These are phyloP conservation scores for Fusarium sacchari DNA, from an alignment of 2,329 filamentous ascomycete genomes.

Conservation along the genomic window DNA sequence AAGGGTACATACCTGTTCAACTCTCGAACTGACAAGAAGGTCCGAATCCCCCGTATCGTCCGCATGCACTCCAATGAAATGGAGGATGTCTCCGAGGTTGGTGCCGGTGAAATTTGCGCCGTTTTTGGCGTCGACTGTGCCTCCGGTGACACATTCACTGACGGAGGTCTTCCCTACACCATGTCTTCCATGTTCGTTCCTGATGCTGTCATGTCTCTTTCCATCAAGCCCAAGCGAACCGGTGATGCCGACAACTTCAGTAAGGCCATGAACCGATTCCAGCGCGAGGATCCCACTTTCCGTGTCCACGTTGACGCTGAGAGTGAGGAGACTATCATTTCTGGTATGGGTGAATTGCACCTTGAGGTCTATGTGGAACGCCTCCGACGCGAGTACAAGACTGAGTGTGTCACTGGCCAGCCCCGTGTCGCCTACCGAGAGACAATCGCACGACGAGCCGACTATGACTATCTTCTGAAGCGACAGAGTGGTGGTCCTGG, in stretches of 20 bases:
- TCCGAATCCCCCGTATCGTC: constrained; percentile 96
- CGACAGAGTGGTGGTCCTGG: constrained; percentile 96
- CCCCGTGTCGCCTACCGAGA: constrained; percentile 98
- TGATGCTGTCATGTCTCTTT: constrained; percentile 96
- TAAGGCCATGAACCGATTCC: constrained; percentile 99
- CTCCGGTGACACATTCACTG: constrained; percentile 97
- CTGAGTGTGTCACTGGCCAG: constrained; percentile 94
- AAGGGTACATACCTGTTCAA: constrained; percentile 95
- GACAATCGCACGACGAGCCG: constrained; percentile 81
- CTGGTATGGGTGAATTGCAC: constrained; percentile 97
- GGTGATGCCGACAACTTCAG: constrained; percentile 94
- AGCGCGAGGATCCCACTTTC: constrained; percentile 98
- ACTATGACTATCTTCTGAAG: constrained; percentile 94
- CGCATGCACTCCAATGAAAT: constrained; percentile 99
- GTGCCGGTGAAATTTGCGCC: constrained; percentile 96
- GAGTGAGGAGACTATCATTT: constrained; percentile 96
- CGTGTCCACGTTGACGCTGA: constrained; percentile 91
- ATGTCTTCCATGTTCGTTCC: constrained; percentile 99
- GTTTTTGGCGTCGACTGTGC: constrained; percentile 98
- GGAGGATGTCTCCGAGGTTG: constrained; percentile 94
- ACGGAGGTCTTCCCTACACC: constrained; percentile 88
- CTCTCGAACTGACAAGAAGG: constrained; percentile 92
- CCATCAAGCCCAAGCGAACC: constrained; percentile 93
- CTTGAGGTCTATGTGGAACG: constrained; percentile 98
- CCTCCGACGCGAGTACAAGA: constrained; percentile 95